Conservation (phyloP, 2,329 filamentous ascomycete genomes). For the Pseudopyrenochaeta lycopersici region DNA sequence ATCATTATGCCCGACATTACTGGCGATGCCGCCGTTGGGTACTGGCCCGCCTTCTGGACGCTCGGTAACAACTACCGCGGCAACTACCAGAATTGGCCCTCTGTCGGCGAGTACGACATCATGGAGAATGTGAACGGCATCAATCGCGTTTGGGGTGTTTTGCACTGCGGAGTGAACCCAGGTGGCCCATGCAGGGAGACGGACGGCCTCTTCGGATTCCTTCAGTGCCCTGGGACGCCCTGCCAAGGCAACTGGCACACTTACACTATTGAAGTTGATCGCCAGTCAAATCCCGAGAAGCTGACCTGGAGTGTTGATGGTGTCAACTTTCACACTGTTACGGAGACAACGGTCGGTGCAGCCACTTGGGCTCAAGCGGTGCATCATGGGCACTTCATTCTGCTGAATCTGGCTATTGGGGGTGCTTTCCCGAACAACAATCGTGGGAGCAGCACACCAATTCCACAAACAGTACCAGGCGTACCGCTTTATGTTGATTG, state of each 20-base stretch:
- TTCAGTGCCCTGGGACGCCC: conserved; percentile 5
- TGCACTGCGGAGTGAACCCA: conserved; percentile 9
- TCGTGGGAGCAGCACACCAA: conserved; percentile 3
- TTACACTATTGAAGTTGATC: conserved; percentile 13
- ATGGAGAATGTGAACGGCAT: conserved; percentile 14
- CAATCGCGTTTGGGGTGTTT: conserved; percentile 5
- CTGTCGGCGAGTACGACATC: conserved; percentile 11
- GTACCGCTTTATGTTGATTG: conserved; percentile 9
- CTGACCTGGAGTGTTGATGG: conserved; percentile 13
- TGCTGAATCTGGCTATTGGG: conserved; percentile 15
- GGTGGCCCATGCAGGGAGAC: conserved; percentile 10
- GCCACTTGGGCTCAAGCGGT: conserved; percentile 7
- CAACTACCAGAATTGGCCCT: conserved; percentile 9
- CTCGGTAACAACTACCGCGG: conserved; percentile 11
- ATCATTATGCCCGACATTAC: conserved; percentile 15
- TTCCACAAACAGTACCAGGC: neutral
- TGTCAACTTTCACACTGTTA: conserved; percentile 7
- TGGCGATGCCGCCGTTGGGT: conserved; percentile 4
- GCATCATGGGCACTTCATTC: conserved; percentile 12
- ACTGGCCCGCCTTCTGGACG: conserved; percentile 17
- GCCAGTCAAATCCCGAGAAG: conserved; percentile 3
- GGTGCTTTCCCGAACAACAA: conserved; percentile 10
- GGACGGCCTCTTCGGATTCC: neutral
- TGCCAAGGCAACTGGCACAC: conserved; percentile 15
- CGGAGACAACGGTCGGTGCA: neutral